Base-by-base conservation (phyloP, 129 eudicot genomes). In the Dittrichia graveolens region DNA sequence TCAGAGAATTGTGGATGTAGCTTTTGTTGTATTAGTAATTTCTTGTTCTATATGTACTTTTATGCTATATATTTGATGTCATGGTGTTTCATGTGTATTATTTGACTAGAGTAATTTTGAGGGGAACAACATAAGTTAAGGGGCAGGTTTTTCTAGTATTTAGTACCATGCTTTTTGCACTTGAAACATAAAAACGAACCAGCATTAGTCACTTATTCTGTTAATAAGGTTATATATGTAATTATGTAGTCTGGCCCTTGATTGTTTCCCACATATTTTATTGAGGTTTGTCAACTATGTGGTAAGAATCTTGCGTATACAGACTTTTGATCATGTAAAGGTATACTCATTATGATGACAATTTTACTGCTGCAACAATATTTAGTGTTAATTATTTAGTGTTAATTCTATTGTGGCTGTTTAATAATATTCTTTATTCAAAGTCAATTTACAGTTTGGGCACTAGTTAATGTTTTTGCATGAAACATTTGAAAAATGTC, bases 291-390 rank as follows among this genome's bases (percentile, higher is more conserved):
- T 45, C 31, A 57, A 14, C 37, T 8, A 44, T 13, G 12, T 66
- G 44, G 24, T 66, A 43, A 54, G 45, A 56, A 71, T 57, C 56
- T 71, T 72, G 57, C 67, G 10, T 72, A 58, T 19, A 41, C 15
- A 15, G 76, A 58, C 42, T 72, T 60, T 15, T 58, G 43, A 71
- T 57, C 44, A 59, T 72, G 69, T 59, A 58, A 14, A 37, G 3
- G 41, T 61, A 61, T 46, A 67, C 53, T 41, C 42, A 7, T 40
- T 44, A 45, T 7, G 52, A 66, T 60, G 13, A 15, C 47, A 56
- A n/a, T 55, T 76, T 52, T 55, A 78, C 46, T 24, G 4, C 46
- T 14, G 34, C 40, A 41, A n/a, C 56, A 16, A 48, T 42, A 65
- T 15, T 14, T n/a, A n/a, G n/a, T n/a, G n/a, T n/a, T n/a, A n/a